Conservation (phyloP, 2,329 filamentous ascomycete genomes). For the Sclerotinia minor region DNA sequence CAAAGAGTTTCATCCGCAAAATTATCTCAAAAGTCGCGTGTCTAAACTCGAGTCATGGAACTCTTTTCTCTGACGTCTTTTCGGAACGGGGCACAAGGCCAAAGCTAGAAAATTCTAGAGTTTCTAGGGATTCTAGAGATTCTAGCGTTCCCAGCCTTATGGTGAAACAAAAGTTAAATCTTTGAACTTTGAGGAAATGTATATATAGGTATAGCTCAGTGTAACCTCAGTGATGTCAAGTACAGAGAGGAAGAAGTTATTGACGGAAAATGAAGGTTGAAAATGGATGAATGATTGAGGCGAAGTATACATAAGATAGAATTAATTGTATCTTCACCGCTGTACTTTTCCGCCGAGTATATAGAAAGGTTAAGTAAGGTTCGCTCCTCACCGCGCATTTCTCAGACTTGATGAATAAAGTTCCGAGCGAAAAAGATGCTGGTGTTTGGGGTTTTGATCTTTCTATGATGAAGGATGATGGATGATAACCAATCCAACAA, state of each 20-base stretch:
- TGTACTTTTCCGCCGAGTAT: neutral
- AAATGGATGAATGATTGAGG: neutral
- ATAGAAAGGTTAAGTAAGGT: neutral
- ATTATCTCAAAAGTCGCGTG: neutral
- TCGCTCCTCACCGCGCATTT: neutral
- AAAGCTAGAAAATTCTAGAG: conserved; percentile 8
- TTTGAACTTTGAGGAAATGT: neutral
- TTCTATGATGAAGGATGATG: too few species aligned
- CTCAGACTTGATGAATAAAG: neutral
- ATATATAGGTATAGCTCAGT: too few species aligned
- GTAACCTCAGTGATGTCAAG: neutral
- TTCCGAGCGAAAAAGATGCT: neutral
- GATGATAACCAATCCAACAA: too few species aligned
- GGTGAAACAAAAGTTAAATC: conserved; percentile 6
- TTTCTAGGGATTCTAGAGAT: neutral
- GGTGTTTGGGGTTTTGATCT: too few species aligned
- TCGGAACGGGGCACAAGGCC: neutral
- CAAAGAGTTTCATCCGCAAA: neutral
- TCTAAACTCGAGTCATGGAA: conserved; percentile 2
- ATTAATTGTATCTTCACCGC: neutral
- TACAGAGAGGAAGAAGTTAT: neutral
- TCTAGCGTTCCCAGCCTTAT: conserved; percentile 1
- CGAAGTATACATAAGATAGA: neutral
- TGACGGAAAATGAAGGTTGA: neutral
- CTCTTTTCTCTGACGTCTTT: neutral